phyloP scores from a whole-genome alignment of 805 yeast species.

The Grigorovia transvaalensis region DNA sequence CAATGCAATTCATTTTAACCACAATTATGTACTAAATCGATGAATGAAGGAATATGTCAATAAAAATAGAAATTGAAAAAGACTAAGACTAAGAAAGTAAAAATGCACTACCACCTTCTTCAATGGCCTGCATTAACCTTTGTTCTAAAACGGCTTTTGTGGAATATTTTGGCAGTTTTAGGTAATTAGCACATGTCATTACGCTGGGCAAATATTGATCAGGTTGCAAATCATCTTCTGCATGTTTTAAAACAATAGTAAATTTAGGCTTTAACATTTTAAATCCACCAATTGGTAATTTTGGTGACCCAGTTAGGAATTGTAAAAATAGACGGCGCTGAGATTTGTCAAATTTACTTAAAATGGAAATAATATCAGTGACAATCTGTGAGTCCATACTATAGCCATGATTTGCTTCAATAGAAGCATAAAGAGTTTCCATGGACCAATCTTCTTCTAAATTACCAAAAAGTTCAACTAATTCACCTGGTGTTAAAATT shows the following conservation, averaged over 20 bases:
- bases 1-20: not conserved
- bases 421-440: conserved; percentile 45
- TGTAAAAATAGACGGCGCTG: conserved; percentile 71
- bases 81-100: conserved; percentile 44
- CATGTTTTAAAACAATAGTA: conserved; percentile 75
- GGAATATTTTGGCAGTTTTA: conserved; percentile 79
- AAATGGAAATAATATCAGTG: conserved; percentile 46
- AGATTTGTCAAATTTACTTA: conserved; percentile 41
- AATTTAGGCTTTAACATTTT: conserved; percentile 68
- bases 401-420: conserved; percentile 89
- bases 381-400: conserved; percentile 57
- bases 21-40: not conserved
- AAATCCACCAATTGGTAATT: conserved; percentile 89
- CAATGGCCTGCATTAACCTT: conserved; percentile 58
- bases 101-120: conserved; percentile 84
- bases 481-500: conserved; percentile 66
- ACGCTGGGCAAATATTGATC: conserved; percentile 91
- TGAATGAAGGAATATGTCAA: not conserved
- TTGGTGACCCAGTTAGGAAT: conserved; percentile 89
- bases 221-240: conserved; percentile 56
- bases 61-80: not conserved
- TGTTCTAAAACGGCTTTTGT: conserved; percentile 46
- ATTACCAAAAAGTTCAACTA: conserved; percentile 62
- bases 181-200: conserved; percentile 95
- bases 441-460: conserved; percentile 80